These are phyloP conservation scores for Viridothelium virens DNA, from an alignment of 495 filamentous ascomycete genomes.

Conservation along the genomic window DNA sequence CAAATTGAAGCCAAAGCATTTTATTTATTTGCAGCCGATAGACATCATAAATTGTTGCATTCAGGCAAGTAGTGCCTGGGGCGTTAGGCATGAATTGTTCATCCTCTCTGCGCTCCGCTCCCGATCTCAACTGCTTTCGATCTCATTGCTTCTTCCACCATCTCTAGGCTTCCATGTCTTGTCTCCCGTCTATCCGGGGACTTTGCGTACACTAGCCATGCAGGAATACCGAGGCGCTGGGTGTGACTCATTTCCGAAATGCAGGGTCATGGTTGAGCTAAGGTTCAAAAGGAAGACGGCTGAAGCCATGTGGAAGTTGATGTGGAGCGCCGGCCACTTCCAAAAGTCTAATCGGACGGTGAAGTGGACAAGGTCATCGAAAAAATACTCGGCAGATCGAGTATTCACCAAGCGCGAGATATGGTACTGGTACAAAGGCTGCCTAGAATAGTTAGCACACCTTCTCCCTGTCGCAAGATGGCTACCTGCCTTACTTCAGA, in stretches of 20 bases:
- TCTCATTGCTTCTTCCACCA: not conserved
- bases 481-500: conserved; percentile 2
- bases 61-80: not conserved
- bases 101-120: not conserved
- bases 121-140: not conserved
- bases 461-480: not conserved
- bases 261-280: not conserved
- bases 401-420: not conserved
- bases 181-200: not conserved
- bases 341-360: not conserved
- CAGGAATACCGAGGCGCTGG: conserved; percentile 4
- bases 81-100: not conserved
- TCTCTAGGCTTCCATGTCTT: not conserved
- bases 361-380: not conserved
- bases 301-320: not conserved
- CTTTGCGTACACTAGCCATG: not conserved
- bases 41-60: not conserved
- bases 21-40: not conserved
- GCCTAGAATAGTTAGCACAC: not conserved
- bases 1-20: conserved; percentile 12
- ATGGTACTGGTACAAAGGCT: not conserved
- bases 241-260: conserved; percentile 2
- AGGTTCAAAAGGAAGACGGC: not conserved
- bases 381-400: not conserved
- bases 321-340: not conserved